These are phyloP conservation scores for Wickerhamomyces xylosicus DNA, from an alignment of 805 yeast genomes.

Conservation along the genomic window DNA sequence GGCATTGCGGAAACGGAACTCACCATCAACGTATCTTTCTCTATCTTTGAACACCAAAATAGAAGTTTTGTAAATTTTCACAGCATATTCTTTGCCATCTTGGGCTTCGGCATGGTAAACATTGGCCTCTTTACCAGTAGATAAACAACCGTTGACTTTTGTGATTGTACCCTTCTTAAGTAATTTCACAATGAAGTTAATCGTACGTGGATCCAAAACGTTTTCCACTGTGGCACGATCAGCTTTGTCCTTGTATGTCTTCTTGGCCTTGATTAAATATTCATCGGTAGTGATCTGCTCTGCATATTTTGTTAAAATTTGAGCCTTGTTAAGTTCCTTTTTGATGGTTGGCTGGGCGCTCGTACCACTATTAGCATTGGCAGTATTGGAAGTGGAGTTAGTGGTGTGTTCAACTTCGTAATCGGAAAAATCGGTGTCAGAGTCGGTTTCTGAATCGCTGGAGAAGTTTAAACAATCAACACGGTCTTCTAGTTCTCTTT, in stretches of 20 bases:
- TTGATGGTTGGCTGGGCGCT: not conserved
- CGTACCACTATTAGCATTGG: not conserved
- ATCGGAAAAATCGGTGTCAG: not conserved
- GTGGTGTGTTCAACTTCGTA: constrained; percentile 1
- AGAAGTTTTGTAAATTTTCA: constrained; percentile 92
- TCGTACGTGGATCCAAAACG: constrained; percentile 90
- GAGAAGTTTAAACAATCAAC: not conserved
- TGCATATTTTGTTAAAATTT: constrained; percentile 51
- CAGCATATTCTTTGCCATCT: constrained; percentile 56
- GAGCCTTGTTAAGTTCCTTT: constrained; percentile 26
- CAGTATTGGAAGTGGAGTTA: constrained; percentile 1
- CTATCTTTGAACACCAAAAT: constrained; percentile 95
- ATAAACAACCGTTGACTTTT: constrained; percentile 83
- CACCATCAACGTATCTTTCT: constrained; percentile 94
- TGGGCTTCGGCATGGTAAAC: constrained; percentile 69
- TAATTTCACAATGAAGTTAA: constrained; percentile 70
- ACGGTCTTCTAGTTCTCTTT: not conserved
- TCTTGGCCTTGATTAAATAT: constrained; percentile 41
- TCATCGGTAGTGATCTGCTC: constrained; percentile 57
- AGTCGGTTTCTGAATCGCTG: not conserved
- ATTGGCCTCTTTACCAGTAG: constrained; percentile 98
- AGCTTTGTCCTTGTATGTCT: constrained; percentile 68
- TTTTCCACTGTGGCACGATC: constrained; percentile 96
- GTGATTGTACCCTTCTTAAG: constrained; percentile 78
- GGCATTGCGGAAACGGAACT: constrained; percentile 79